Percentiles rank a stretch among this genome's conserved stretches.
phyloP scores from a whole-genome alignment of 345 rosid species.

The Gossypium longicalyx region DNA sequence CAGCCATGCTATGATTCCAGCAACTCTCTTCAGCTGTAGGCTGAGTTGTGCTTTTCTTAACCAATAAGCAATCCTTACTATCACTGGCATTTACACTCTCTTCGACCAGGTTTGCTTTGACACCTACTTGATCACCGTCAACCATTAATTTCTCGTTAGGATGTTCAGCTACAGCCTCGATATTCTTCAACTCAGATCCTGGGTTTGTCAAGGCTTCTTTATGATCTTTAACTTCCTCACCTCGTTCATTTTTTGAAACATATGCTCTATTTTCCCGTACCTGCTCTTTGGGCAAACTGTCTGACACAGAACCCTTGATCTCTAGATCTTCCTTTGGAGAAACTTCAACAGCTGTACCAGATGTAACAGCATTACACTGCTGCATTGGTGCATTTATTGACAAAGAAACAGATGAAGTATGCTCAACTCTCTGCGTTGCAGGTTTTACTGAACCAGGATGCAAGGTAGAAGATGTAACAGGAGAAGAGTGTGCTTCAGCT shows the following conservation, averaged over 20 bases:
- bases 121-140: slow-evolving; percentile 18
- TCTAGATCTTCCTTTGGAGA: slow-evolving; percentile 31
- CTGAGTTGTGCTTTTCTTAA: slow-evolving; percentile 16
- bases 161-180: slow-evolving; percentile 20
- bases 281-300: background rate
- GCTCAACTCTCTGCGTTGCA: slow-evolving; percentile 26
- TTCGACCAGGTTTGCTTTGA: slow-evolving; percentile 16
- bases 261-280: slow-evolving; percentile 8
- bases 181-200: slow-evolving; percentile 25
- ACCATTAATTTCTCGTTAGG: slow-evolving; percentile 18
- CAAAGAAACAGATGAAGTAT: slow-evolving; percentile 27
- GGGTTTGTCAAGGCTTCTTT: slow-evolving; percentile 26
- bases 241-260: slow-evolving; percentile 8
- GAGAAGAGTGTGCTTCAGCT: slow-evolving; percentile 27
- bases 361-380: slow-evolving; percentile 25
- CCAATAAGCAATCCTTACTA: slow-evolving; percentile 12
- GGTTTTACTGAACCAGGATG: slow-evolving; percentile 34
- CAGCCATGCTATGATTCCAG: background rate
- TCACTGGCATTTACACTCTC: slow-evolving; percentile 26
- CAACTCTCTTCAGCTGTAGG: slow-evolving; percentile 6
- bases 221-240: slow-evolving; percentile 21
- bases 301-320: slow-evolving; percentile 8
- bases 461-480: slow-evolving; percentile 24
- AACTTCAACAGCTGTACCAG: slow-evolving; percentile 23
- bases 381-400: slow-evolving; percentile 23